phyloP scores from a whole-genome alignment of 2,329 filamentous ascomycete species.

The Aspergillus thermomutatus region DNA sequence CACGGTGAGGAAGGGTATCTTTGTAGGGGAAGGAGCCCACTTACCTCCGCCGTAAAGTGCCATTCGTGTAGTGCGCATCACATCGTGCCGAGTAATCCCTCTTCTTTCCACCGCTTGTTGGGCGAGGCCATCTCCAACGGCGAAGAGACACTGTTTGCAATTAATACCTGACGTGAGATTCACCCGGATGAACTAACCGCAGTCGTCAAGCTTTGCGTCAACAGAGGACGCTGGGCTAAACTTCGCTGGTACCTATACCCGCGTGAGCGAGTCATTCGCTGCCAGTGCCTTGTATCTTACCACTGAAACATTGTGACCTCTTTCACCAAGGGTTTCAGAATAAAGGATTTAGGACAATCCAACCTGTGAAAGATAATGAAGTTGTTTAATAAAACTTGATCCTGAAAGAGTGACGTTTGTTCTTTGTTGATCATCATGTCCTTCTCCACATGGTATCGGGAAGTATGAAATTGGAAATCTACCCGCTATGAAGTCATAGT shows the following conservation, averaged over 20 bases:
- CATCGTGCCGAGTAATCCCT: slow-evolving; percentile 8
- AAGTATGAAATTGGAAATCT: not conserved
- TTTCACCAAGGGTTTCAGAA: not conserved
- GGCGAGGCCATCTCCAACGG: slow-evolving; percentile 12
- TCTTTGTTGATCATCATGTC: not conserved
- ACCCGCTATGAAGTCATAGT: not conserved
- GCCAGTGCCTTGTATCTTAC: not conserved
- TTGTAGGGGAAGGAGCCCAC: not conserved
- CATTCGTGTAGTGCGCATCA: slow-evolving; percentile 10
- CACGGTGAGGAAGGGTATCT: not conserved
- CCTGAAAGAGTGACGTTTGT: not conserved
- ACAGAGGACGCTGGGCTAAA: slow-evolving; percentile 10
- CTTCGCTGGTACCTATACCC: slow-evolving; percentile 12
- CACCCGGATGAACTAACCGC: slow-evolving; percentile 3
- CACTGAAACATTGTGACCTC: not conserved
- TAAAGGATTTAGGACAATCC: not conserved
- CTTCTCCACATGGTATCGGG: not conserved
- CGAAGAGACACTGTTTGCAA: slow-evolving; percentile 8
- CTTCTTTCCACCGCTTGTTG: slow-evolving; percentile 15
- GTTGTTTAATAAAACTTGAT: not conserved
- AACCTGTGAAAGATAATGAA: not conserved
- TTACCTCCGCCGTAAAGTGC: slow-evolving; percentile 14
- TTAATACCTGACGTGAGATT: not conserved
- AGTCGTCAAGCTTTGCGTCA: slow-evolving; percentile 15
- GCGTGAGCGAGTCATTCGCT: not conserved